phyloP scores from a whole-genome alignment of 129 eudicot species.

The Flaveria sonorensis region DNA sequence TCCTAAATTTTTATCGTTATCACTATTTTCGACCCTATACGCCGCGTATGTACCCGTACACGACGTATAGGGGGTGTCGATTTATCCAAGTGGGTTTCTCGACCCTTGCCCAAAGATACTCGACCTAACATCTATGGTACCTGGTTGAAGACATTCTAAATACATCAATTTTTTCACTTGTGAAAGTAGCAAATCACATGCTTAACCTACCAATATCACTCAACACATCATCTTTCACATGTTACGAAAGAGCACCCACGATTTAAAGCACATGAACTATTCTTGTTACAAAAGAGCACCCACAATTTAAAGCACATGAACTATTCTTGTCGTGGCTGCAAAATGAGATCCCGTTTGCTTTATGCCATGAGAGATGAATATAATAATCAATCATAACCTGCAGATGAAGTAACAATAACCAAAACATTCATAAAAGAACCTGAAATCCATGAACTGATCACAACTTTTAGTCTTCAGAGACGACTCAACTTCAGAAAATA shows the following conservation, averaged over 20 bases:
- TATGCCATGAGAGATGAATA: background rate
- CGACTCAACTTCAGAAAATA: background rate
- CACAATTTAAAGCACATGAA: background rate
- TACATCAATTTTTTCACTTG: background rate
- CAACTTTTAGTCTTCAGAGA: background rate
- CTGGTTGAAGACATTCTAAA: background rate
- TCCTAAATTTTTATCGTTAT: too few relatives aligned
- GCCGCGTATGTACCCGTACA: too few relatives aligned
- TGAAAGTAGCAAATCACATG: slow-evolving; percentile 8
- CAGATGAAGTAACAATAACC: background rate
- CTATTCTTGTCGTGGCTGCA: background rate
- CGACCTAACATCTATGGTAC: background rate
- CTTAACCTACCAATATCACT: slow-evolving; percentile 6
- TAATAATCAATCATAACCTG: slow-evolving; percentile 11
- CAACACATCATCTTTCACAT: background rate
- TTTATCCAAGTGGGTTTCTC: too few relatives aligned
- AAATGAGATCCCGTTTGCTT: slow-evolving; percentile 9
- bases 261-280: background rate
- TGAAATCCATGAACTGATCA: background rate
- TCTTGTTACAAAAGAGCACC: slow-evolving; percentile 6
- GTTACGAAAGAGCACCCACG: slow-evolving; percentile 1
- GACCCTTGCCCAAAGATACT: background rate
- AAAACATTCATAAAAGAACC: background rate
- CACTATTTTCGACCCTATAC: too few relatives aligned
- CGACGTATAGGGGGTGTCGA: too few relatives aligned